A percentile compares a stretch with the other conserved stretches of the same genome.
Conservation (phyloP, 1,139 yeast species). For the Geotrichum phurueaensis region DNA sequence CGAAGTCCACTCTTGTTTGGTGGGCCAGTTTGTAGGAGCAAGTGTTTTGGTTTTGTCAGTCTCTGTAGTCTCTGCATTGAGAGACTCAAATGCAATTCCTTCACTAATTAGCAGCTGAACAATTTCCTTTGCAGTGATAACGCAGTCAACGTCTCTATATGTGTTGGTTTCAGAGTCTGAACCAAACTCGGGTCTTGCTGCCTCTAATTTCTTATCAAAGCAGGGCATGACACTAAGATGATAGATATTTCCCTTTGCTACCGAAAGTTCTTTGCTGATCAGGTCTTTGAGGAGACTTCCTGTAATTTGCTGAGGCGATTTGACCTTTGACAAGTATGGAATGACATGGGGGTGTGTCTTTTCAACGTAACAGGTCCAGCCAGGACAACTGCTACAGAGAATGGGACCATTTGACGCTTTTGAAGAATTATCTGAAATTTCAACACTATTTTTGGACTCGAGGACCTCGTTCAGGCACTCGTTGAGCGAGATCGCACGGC, state of each 20-base stretch:
- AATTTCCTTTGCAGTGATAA: conserved; percentile 83
- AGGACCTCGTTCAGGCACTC: conserved; percentile 51
- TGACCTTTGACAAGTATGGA: conserved; percentile 51
- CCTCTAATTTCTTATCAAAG: conserved; percentile 91
- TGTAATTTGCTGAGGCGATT: conserved; percentile 91
- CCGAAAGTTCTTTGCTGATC: conserved; percentile 37
- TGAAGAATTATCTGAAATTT: conserved; percentile 1
- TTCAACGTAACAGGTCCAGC: conserved; percentile 94
- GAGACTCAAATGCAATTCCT: conserved; percentile 22
- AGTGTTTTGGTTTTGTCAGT: conserved; percentile 18
- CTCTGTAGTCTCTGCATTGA: conserved; percentile 4
- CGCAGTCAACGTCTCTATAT: conserved; percentile 78
- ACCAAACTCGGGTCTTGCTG: conserved; percentile 70
- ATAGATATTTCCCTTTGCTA: conserved; percentile 45
- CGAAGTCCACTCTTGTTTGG: conserved; percentile 58
- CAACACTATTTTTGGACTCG: conserved; percentile 29
- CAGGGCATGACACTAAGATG: conserved; percentile 93
- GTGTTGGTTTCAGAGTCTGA: conserved; percentile 33
- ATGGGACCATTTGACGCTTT: conserved; percentile 37
- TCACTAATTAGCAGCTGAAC: conserved; percentile 51
- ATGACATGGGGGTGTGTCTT: conserved; percentile 86
- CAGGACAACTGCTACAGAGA: conserved; percentile 78
- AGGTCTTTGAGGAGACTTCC: conserved; percentile 68
- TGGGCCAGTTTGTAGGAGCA: conserved; percentile 59
- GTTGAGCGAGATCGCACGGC: conserved; percentile 64